These are phyloP conservation scores for Plasmodium gonderi DNA, from an alignment of 169 alveolate species.

Conservation along the genomic window DNA sequence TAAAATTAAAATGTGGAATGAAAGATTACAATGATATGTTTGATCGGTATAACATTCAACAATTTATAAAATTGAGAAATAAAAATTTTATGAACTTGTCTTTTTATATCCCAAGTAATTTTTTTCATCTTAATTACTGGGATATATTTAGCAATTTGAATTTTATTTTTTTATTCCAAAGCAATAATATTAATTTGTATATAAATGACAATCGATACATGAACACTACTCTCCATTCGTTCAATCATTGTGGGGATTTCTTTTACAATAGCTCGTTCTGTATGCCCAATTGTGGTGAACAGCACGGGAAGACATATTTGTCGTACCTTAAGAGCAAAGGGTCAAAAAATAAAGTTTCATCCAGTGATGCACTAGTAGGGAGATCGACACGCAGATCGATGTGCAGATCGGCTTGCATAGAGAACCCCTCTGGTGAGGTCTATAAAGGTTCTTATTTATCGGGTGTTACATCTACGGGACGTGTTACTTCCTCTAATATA, in stretches of 20 bases:
- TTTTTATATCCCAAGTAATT: constrained; percentile 39
- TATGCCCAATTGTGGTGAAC: neutral
- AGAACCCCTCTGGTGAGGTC: no score
- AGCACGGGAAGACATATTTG: neutral
- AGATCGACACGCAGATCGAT: neutral
- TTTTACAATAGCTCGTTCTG: neutral
- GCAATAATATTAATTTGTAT: constrained; percentile 56
- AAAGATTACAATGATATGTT: constrained; percentile 76
- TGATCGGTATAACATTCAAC: constrained; percentile 80
- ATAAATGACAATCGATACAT: constrained; percentile 24
- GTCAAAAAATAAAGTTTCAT: neutral
- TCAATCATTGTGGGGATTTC: neutral
- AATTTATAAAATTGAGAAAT: constrained; percentile 76
- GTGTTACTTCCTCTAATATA: no score
- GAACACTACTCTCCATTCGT: constrained; percentile 3
- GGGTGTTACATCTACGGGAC: no score
- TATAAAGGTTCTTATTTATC: no score
- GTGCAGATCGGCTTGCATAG: no score
- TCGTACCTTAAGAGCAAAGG: neutral
- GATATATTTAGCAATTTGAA: constrained; percentile 54
- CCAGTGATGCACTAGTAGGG: neutral
- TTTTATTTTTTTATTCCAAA: constrained; percentile 30
- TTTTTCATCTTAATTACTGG: constrained; percentile 44
- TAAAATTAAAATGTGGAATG: constrained; percentile 83
- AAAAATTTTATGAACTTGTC: constrained; percentile 49